A percentile compares a stretch with the other conserved stretches of the same genome.
Conservation (phyloP, 192 early-diverging fungal species). For the Umbelopsis ramanniana region DNA sequence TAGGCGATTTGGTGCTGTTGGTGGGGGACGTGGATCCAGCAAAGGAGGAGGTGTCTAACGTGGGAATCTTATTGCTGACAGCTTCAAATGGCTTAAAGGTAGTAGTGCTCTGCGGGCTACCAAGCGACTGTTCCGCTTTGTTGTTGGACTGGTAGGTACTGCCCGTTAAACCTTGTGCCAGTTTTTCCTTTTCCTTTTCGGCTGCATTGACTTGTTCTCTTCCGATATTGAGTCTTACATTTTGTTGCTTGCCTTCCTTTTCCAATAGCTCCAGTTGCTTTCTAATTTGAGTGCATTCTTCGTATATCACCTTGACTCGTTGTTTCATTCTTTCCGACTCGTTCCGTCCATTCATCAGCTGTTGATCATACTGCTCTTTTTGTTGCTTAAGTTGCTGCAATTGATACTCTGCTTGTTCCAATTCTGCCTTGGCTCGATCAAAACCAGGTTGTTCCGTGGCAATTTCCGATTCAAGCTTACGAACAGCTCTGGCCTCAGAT, state of each 20-base stretch:
- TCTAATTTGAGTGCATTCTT: conserved; percentile 51
- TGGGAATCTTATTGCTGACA: not conserved
- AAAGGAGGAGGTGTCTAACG: conserved; percentile 11
- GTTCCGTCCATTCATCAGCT: conserved; percentile 42
- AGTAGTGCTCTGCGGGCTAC: not conserved
- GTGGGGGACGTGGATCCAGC: not conserved
- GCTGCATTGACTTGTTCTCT: conserved; percentile 55
- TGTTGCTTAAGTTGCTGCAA: conserved; percentile 52
- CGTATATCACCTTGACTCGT: conserved; percentile 52
- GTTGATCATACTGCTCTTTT: conserved; percentile 48
- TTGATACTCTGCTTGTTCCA: conserved; percentile 52
- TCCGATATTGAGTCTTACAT: conserved; percentile 61
- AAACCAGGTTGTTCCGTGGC: conserved; percentile 45
- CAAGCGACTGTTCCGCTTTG: not conserved
- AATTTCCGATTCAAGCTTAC: conserved; percentile 56
- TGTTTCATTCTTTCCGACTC: conserved; percentile 50
- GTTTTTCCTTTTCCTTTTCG: conserved; percentile 61
- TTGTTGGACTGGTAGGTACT: not conserved
- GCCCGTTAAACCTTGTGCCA: not conserved
- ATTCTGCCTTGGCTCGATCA: conserved; percentile 52
- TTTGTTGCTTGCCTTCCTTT: conserved; percentile 61
- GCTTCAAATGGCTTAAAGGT: not conserved
- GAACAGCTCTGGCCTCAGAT: conserved; percentile 54
- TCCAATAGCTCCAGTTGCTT: conserved; percentile 57
- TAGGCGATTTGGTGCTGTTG: not conserved